Base-by-base conservation (phyloP, 179 eudicot species). In the Heliamphora pulchella region DNA sequence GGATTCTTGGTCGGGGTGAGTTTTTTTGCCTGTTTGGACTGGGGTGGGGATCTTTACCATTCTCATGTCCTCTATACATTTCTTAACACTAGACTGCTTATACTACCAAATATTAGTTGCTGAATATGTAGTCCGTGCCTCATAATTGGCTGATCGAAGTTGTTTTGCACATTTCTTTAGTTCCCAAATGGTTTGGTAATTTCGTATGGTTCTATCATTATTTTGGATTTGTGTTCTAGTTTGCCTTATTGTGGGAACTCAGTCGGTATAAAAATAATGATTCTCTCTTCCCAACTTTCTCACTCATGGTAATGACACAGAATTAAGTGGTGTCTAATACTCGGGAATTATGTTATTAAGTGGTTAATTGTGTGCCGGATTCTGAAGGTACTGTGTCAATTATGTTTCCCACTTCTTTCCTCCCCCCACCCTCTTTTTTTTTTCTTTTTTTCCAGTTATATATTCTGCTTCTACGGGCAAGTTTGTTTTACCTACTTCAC, bases 1-100 rank as follows among this genome's bases (percentile, higher is more conserved):
- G 98, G 94, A 58, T 95, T 95, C 85, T 85, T 95, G 81, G 66
- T 90, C 81, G 98, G 95, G 97, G 98, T 95, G 78, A 83, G 92
- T 87, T 62, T n/a, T n/a, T 51, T 13, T 20, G 67, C 47, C 3
- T 17, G 5, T n/a, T n/a, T n/a, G n/a, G n/a, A n/a, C n/a, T n/a
- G n/a, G n/a, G n/a, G n/a, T n/a, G n/a, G n/a, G 22, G 39, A 15
- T 39, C 65, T 15, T 74, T 69, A 1, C 8, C 39, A 8, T 55
- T 44, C 7, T 41, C 47, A 58, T 54, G 8, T 11, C 54, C 6
- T 39, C 17, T 13, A 58, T 8, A 44, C 39, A 43, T 51, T 3
- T 15, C 7, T 74, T 2, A 8, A 14, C 41, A 3, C 17, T 11
- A 55, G 62, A 74, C 1, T 10, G 53, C 31, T 58, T 44, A 61